Percentiles rank a stretch among this genome's conserved stretches.
phyloP scores from a whole-genome alignment of 1,284 basidiomycete species.

The Ceratorhiza oryzae-sativae region DNA sequence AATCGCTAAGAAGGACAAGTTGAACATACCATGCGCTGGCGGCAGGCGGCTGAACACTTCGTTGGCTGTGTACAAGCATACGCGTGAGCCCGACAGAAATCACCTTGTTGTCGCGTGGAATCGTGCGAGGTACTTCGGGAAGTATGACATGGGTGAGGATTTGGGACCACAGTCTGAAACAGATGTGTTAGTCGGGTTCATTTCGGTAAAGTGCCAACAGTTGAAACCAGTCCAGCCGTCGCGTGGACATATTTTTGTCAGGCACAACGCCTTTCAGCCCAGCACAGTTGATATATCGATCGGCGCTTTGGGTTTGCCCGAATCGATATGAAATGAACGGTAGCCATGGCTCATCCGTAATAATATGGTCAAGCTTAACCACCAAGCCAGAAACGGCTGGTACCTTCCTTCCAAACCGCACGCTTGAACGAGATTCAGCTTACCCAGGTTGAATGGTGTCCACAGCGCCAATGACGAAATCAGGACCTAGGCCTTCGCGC shows the following conservation, averaged over 20 bases:
- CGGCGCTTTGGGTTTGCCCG: neutral
- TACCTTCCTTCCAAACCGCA: neutral
- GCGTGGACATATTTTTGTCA: neutral
- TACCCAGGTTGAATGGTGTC: conserved; percentile 89
- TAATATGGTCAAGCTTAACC: neutral
- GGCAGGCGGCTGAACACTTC: conserved; percentile 71
- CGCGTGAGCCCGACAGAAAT: conserved; percentile 84
- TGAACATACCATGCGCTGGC: conserved; percentile 69
- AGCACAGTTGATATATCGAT: neutral
- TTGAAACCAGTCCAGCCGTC: no score
- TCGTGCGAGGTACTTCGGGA: conserved; percentile 82
- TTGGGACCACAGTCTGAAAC: conserved; percentile 80
- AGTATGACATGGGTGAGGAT: conserved; percentile 81
- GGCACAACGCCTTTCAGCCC: conserved; percentile 11
- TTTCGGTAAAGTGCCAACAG: conserved; percentile 3
- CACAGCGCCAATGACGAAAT: conserved; percentile 77
- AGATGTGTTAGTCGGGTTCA: conserved; percentile 2
- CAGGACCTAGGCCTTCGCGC: conserved; percentile 74
- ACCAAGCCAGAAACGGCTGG: neutral
- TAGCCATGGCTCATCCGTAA: neutral
- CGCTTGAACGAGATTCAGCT: conserved; percentile 47
- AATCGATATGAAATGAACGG: neutral
- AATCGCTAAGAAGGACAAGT: neutral
- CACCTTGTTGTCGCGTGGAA: conserved; percentile 82
- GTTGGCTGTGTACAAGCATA: conserved; percentile 74